Evolutionary conservation across 1,284 basidiomycete genomes (phyloP), one percentile per base, ranked within the genome.

Genomic region (Boletellus deceptivus): DNA sequence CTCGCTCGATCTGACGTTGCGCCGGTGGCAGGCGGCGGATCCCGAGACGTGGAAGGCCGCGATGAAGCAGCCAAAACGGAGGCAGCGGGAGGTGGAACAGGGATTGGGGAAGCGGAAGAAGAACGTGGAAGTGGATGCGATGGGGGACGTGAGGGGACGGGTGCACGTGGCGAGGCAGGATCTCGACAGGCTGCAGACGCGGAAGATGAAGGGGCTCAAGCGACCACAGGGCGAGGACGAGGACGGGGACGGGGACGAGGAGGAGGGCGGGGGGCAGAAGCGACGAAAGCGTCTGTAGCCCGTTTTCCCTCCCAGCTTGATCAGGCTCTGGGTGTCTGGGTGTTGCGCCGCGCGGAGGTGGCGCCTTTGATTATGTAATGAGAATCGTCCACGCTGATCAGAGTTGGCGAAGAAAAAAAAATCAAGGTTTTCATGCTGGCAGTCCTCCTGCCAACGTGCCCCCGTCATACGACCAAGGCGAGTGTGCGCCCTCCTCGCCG

Each of bases 51-150:
- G 89, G 72, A 91, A 89, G 69, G 78, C 79, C 55, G 91, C 95
- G 11, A 79, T 93, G 75, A 89, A 78, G 68, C 76, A 88, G 55
- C 91, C 92, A 42, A 98, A 95, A 77, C 63, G 97, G 56, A 88
- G 87, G 71, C 92, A 93, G 75, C 79, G 79, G 58, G 89, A 93
- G 42, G 73, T 93, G 43, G 91, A 92, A 74, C 86, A 80, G 67
- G 93, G 93, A 0, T 67, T 92, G n/a, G 92, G 91, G 36, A 92
- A 91, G 79, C 94, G 92, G 80, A 83, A 82, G 72, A 94, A 93
- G 82, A 98, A 98, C 70, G 70, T 95, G 69, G 93, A 97, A 75
- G 92, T 94, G 57, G 96, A 99, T 75, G 93, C 93, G 70, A 98
- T 98, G 96, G 96, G 96, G 52, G 93, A 99, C 71, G 73, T 95